Conservation (phyloP, 345 rosid genomes). For the Populus simonii region DNA sequence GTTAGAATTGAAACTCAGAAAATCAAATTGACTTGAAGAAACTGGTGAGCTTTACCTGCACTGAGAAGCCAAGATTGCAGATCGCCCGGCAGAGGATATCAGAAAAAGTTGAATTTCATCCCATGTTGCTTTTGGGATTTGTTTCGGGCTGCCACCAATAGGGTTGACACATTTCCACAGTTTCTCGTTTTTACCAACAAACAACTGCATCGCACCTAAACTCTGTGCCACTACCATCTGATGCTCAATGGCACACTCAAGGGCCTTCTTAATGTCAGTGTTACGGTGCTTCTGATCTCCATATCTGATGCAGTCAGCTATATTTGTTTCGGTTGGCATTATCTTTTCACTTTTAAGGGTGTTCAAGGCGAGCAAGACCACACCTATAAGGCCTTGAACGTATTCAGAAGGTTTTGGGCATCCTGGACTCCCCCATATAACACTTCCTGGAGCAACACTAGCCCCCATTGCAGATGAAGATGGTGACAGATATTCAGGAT, state of each 20-base stretch:
- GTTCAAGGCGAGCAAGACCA: constrained; percentile 66
- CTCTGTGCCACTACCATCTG: constrained; percentile 52
- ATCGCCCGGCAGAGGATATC: constrained; percentile 51
- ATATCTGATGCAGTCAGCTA: constrained; percentile 64
- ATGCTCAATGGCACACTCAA: constrained; percentile 62
- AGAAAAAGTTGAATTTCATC: constrained; percentile 54
- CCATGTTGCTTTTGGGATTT: constrained; percentile 60
- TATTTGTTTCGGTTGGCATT: constrained; percentile 71
- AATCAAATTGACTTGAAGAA: neutral
- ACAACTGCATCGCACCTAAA: constrained; percentile 57
- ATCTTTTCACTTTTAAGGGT: constrained; percentile 67
- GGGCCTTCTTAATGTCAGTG: constrained; percentile 65
- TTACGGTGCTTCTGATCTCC: constrained; percentile 65
- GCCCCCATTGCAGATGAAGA: constrained; percentile 15
- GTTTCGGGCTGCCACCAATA: constrained; percentile 53
- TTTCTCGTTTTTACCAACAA: constrained; percentile 58
- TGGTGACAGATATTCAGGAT: constrained; percentile 20
- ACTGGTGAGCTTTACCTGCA: constrained; percentile 52
- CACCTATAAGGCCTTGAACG: constrained; percentile 80
- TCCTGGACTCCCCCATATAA: constrained; percentile 53
- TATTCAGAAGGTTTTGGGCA: constrained; percentile 54
- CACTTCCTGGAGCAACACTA: constrained; percentile 16
- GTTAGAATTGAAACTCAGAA: neutral
- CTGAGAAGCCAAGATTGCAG: constrained; percentile 49
- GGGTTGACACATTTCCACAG: constrained; percentile 82